Base-by-base conservation (phyloP, 2,329 filamentous ascomycete genomes). In the Cryphonectria japonica region DNA sequence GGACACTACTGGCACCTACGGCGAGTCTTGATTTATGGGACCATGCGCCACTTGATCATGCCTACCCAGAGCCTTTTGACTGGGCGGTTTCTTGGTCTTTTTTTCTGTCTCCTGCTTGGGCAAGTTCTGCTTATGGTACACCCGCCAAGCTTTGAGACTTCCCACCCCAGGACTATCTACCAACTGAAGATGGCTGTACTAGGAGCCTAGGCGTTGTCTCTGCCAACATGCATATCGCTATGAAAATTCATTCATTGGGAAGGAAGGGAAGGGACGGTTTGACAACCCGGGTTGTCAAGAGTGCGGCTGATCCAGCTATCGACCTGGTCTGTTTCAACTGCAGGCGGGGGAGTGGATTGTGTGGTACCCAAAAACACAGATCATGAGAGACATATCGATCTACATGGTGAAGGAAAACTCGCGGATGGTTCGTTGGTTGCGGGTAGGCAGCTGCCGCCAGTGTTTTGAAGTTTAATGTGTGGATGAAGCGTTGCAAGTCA, bases 1-100 rank as follows among this genome's bases (percentile, higher is more conserved):
- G 37, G 72, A 73, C 26, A 67, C 63, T 9, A 72, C 70, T 9
- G 72, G 72, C 9, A 67, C 70, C 16, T 73, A 72, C 41, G 72
- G 72, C 43, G 72, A 73, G 59, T n/a, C 67, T 26, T 72, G 64
- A 66, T 41, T 16, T 39, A 39, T 29, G 16, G 19, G 29, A 1
- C 26, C 34, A 46, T 19, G n/a, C 19, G 39, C 22, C 22, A 34
- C 19, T 62, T 8, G 60, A 62, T 9, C 26, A 16, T 34, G 1
- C n/a, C 62, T 64, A 2, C 39, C 62, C 62, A 29, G 26, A 29
- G 1, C 16, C 13, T 19, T 19, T n/a, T n/a, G 46, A 19, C 4
- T 34, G 3, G 5, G 29, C 5, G 2, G 9, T 39, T 59, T 59
- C 54, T 26, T 8, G 29, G 26, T 32, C 29, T 26, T 26, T 26